Percentiles rank a stretch among this genome's conserved stretches.
These are phyloP conservation scores for Moringa oleifera DNA, from an alignment of 345 rosid species.

Conservation along the genomic window DNA sequence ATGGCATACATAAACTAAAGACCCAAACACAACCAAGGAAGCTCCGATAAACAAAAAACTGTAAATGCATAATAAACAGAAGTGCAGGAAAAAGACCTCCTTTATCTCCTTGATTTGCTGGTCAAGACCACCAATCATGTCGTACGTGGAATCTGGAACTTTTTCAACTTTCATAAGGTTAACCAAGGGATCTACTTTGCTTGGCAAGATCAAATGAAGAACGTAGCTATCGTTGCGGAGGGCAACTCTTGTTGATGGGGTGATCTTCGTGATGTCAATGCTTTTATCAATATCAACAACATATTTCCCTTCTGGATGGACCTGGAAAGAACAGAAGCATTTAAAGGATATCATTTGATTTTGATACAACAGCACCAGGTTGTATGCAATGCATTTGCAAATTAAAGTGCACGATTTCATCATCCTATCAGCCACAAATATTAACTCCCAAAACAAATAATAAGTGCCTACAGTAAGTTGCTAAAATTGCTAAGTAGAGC, in stretches of 20 bases:
- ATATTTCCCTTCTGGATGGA: constrained; percentile 99
- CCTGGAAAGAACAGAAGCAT: constrained; percentile 36
- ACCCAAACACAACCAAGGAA: background rate
- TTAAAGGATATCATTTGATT: background rate
- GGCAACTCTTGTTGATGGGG: constrained; percentile 94
- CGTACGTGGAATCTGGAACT: constrained; percentile 98
- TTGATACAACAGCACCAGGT: background rate
- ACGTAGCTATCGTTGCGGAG: constrained; percentile 98
- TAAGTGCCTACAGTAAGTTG: background rate
- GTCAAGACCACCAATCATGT: constrained; percentile 99
- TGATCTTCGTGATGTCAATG: constrained; percentile 89
- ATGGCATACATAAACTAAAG: background rate
- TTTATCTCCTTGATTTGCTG: constrained; percentile 98
- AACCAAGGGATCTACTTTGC: constrained; percentile 96
- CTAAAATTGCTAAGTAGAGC: background rate
- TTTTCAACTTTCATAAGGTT: constrained; percentile 99
- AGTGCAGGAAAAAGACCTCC: constrained; percentile 43
- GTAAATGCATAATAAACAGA: background rate
- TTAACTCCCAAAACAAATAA: too few species aligned
- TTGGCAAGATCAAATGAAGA: constrained; percentile 84
- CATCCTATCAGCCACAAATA: background rate
- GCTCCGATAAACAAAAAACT: background rate
- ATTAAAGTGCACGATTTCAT: background rate
- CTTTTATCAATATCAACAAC: constrained; percentile 94
- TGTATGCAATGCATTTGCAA: background rate